Conservation (phyloP, 306 rosid genomes). For the Aeschynomene evenia region DNA sequence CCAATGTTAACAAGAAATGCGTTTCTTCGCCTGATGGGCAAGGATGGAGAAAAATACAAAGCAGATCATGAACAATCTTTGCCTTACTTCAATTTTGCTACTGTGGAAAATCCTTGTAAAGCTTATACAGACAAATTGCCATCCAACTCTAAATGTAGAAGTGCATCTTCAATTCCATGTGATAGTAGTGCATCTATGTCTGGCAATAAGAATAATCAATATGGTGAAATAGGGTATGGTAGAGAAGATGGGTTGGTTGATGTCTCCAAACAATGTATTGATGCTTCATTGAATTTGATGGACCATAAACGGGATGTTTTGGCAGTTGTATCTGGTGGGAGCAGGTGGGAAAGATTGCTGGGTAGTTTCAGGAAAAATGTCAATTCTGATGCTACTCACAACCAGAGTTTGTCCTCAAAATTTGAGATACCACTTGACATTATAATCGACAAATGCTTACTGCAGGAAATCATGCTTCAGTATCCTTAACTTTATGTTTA, state of each 20-base stretch:
- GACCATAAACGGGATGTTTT: conserved; percentile 34
- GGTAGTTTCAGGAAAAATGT: conserved; percentile 41
- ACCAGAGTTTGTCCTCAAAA: conserved; percentile 35
- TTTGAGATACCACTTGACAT: conserved; percentile 87
- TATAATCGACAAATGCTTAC: conserved; percentile 83
- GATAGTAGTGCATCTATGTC: conserved; percentile 36
- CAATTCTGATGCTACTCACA: conserved; percentile 38
- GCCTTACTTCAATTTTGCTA: conserved; percentile 71
- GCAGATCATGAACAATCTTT: conserved; percentile 36
- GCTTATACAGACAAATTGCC: conserved; percentile 48
- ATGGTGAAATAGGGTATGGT: conserved; percentile 30
- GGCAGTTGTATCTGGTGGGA: conserved; percentile 64
- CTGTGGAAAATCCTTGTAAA: conserved; percentile 74
- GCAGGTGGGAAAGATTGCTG: conserved; percentile 87
- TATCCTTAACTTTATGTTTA: conserved; percentile 58
- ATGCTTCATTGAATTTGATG: conserved; percentile 37
- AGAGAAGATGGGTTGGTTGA: conserved; percentile 41
- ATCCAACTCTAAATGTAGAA: conserved; percentile 30
- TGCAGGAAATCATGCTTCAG: conserved; percentile 91
- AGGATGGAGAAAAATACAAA: conserved; percentile 41
- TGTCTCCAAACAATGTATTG: conserved; percentile 28
- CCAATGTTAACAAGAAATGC: conserved; percentile 67
- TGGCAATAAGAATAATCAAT: conserved; percentile 35
- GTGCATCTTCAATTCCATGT: conserved; percentile 31
- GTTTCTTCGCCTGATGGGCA: conserved; percentile 42